Base-by-base conservation (phyloP, 768 basidiomycete species). In the Boletus rex-veris region DNA sequence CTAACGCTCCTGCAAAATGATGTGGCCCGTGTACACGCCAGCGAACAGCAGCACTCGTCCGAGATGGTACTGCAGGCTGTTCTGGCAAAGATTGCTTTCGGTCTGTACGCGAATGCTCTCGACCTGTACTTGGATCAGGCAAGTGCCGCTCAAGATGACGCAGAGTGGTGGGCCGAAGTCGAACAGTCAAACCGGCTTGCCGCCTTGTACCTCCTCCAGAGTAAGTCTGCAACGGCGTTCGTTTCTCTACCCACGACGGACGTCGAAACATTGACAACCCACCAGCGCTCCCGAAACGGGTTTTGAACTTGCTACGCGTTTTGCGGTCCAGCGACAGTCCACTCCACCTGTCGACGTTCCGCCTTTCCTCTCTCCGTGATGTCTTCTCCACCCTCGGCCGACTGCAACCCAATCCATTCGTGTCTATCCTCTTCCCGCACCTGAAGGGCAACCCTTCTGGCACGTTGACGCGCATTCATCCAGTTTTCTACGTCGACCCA, bases 131-230 rank as follows among this genome's bases (percentile, higher is more conserved):
- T 96, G 54, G 64, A 74, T 10, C 83, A 90, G 62, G 90, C 93
- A 2, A 74, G 81, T 9, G 68, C 82, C 33, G 81, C 85, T 12
- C 92, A 94, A 61, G 70, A 77, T 7, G 90, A 93, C 62, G 83
- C 89, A 18, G 82, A 88, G 42, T 97, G 89, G 88, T 98, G 94
- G 94, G 77, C 79, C 15, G 79, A 83, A 28, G 67, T 88, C 39
- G 84, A 86, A 57, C 77, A 82, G 31, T 91, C 88, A 4, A 64
- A 74, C 26, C 59, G 71, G 48, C 78, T 75, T 18, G 76, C 86
- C 10, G 77, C 78, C 4, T 72, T 80, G 64, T 92, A 88, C 69
- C 75, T 95, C 26, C 57, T 95, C 2, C 89, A 94, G 74, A 90
- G 92, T 95, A 64, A 61, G 85, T 28, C 11, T 75, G 6, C 40